These are phyloP conservation scores for Candida krabiensis DNA, from an alignment of 805 yeast genomes.

Conservation along the genomic window DNA sequence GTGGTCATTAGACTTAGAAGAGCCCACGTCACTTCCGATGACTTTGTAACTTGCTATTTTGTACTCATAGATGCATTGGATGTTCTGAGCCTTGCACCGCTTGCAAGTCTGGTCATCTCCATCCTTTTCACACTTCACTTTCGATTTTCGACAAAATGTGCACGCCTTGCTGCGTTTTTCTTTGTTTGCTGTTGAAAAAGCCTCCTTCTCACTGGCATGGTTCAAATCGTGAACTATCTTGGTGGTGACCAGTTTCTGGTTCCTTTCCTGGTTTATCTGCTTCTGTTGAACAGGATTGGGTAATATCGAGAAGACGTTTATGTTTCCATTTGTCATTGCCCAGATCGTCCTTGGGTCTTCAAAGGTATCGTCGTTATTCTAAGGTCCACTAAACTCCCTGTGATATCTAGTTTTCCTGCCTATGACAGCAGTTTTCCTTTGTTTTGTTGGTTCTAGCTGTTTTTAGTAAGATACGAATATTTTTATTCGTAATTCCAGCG, in stretches of 20 bases:
- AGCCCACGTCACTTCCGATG: constrained; percentile 25
- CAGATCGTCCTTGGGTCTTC: background rate
- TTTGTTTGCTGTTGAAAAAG: constrained; percentile 3
- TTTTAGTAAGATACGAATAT: constrained; percentile 2
- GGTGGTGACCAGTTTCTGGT: constrained; percentile 16
- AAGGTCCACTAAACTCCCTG: too few relatives aligned
- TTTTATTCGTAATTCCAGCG: too few relatives aligned
- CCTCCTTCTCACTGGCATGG: background rate
- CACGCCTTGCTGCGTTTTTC: constrained; percentile 54
- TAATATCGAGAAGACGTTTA: constrained; percentile 16
- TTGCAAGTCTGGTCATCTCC: constrained; percentile 51
- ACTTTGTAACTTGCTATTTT: constrained; percentile 46
- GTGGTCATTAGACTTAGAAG: background rate
- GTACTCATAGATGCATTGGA: constrained; percentile 57
- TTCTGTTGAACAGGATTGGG: constrained; percentile 25
- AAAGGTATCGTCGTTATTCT: constrained; percentile 9
- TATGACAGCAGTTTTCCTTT: too few relatives aligned
- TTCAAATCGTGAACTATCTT: constrained; percentile 12
- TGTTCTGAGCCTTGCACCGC: constrained; percentile 51
- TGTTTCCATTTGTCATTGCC: constrained; percentile 5
- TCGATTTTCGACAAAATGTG: constrained; percentile 58
- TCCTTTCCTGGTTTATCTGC: constrained; percentile 11
- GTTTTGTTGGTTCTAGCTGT: too few relatives aligned
- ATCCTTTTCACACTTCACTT: constrained; percentile 59
- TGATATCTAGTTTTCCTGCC: too few relatives aligned